Evolutionary conservation across 2,329 filamentous ascomycete species (phyloP).

Genomic region (Paraconiothyrium sp.): DNA sequence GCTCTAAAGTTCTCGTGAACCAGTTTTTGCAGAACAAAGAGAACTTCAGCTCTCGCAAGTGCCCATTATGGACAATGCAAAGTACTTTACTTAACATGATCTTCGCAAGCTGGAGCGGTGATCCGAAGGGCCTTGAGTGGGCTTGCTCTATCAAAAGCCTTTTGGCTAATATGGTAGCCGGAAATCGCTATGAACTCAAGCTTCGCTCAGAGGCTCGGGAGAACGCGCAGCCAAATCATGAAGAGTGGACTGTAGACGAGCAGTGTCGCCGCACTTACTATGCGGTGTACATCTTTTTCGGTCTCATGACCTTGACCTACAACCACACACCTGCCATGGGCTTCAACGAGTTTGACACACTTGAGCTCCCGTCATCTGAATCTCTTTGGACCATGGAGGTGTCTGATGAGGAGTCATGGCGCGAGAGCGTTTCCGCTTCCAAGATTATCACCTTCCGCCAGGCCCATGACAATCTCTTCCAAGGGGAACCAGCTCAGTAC

Average conservation of each 20-base stretch:
- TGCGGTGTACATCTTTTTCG: conserved; percentile 99
- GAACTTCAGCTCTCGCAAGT: conserved; percentile 97
- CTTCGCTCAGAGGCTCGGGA: conserved; percentile 88
- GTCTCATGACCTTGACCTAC: conserved; percentile 91
- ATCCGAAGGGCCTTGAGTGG: conserved; percentile 97
- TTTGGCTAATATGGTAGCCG: conserved; percentile 97
- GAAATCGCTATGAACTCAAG: conserved; percentile 96
- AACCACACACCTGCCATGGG: conserved; percentile 98
- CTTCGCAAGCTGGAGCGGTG: conserved; percentile 98
- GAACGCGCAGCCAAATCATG: conserved; percentile 76
- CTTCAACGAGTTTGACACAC: conserved; percentile 96
- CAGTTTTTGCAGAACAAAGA: conserved; percentile 98
- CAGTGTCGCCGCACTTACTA: conserved; percentile 97
- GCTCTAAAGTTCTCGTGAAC: conserved; percentile 95
- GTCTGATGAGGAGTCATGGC: conserved; percentile 82
- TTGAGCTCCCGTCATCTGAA: conserved; percentile 92
- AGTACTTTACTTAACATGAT: conserved; percentile 97
- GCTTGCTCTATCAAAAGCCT: conserved; percentile 98
- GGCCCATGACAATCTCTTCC: conserved; percentile 94
- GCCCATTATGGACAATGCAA: conserved; percentile 98
- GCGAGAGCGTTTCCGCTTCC: conserved; percentile 76
- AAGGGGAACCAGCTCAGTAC: conserved; percentile 88
- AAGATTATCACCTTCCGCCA: conserved; percentile 87
- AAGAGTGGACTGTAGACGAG: conserved; percentile 97
- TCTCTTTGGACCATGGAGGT: conserved; percentile 90